Evolutionary conservation across 192 early-diverging fungal species (phyloP).

Genomic region (Geranomyces michiganensis): DNA sequence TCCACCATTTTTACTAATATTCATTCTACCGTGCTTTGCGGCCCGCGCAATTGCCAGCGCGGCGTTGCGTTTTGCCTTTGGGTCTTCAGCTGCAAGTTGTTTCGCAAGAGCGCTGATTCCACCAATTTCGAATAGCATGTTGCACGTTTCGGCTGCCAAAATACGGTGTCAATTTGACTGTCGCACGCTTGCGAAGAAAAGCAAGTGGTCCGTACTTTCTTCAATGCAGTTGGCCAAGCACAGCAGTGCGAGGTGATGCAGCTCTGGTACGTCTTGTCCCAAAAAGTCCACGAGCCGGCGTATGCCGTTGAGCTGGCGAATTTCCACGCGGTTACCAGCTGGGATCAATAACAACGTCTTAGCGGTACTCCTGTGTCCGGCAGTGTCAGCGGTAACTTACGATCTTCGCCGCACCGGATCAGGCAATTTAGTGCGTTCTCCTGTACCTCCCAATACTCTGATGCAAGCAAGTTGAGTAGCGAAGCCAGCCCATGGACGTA

Average conservation of each 20-base stretch:
- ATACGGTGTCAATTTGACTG: background rate
- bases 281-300: constrained; percentile 50
- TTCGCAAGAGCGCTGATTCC: constrained; percentile 46
- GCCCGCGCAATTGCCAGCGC: constrained; percentile 40
- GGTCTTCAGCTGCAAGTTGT: constrained; percentile 44
- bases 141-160: constrained; percentile 46
- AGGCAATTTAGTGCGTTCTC: constrained; percentile 50
- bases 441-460: constrained; percentile 55
- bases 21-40: constrained; percentile 42
- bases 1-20: too few species aligned
- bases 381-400: constrained; percentile 29
- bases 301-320: constrained; percentile 49
- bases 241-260: constrained; percentile 47
- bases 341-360: background rate
- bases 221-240: constrained; percentile 54
- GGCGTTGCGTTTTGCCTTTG: constrained; percentile 38
- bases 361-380: background rate
- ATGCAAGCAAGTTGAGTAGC: constrained; percentile 49
- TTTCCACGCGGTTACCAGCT: constrained; percentile 54
- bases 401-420: constrained; percentile 51
- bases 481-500: constrained; percentile 50
- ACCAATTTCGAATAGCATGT: constrained; percentile 40
- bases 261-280: constrained; percentile 42
- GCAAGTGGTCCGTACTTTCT: constrained; percentile 39
- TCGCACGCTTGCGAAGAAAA: background rate